Base-by-base conservation (phyloP, 352 stramenopile genomes). In the Globisporangium paroecandrum region DNA sequence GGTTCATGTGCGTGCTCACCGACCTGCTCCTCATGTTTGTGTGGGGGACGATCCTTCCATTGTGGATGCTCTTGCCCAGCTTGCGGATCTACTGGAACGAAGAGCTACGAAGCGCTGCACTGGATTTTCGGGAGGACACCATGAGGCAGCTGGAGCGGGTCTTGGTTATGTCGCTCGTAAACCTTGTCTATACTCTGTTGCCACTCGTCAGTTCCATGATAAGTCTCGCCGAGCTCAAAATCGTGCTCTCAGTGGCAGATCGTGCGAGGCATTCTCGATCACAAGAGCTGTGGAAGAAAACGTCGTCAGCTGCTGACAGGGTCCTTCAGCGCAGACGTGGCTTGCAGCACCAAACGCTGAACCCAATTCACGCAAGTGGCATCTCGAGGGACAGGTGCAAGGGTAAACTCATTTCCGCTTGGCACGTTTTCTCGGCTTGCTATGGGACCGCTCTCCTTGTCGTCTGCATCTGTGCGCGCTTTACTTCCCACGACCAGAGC, bases 1-100 rank as follows among this genome's bases (percentile, higher is more conserved):
- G 38, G 10, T 25, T 64, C 22, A 41, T 22, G 58, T 55, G 58
- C 13, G 38, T 38, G 36, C 38, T 64, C 22, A 25, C 18, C 22
- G 38, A 64, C 34, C 25, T 64, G 36, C 13, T 55, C 7, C 8
- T 64, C 20, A 25, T 47, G n/a, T 66, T 59, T 53, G 25, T 64
- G 22, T 64, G 58, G 58, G 58, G 58, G 0, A 41, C 58, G 36
- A 55, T 43, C 20, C 38, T 55, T 15, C 58, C 38, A 10, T 18
- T 43, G 22, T 64, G 58, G 38, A 2, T 64, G 1, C 9, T 10
- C 4, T 34, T 64, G 36, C 58, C 58, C 6, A 64, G 38, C 24
- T 5, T 54, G 4, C 58, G 15, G 4, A 38, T 64, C 36, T 55
- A 38, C 20, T 13, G 2, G 38, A 3, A 55, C 38, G 18, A 54